Evolutionary conservation across 306 rosid genomes (phyloP).

Genomic region (Ziziphus jujuba): DNA sequence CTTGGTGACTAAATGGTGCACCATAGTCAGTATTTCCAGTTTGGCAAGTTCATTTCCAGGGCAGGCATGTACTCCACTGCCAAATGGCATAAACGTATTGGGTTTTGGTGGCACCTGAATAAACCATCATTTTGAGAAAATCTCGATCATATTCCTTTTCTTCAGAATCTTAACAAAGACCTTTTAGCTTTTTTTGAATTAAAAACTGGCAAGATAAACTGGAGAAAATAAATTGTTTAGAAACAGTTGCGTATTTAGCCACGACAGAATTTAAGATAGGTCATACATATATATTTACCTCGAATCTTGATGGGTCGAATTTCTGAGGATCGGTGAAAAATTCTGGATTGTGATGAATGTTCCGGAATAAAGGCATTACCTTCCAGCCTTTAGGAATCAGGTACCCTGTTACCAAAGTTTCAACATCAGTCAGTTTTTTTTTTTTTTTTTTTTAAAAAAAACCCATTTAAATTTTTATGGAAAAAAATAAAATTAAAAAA

Average conservation of each 20-base stretch:
- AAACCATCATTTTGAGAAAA: background rate
- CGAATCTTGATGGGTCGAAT: slow-evolving; percentile 86
- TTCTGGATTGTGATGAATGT: slow-evolving; percentile 85
- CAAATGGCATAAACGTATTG: slow-evolving; percentile 91
- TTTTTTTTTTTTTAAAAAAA: too few relatives aligned
- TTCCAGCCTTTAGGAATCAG: slow-evolving; percentile 96
- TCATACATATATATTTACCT: too few relatives aligned
- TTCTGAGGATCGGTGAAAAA: slow-evolving; percentile 69
- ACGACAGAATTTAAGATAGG: background rate
- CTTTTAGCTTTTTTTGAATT: too few relatives aligned
- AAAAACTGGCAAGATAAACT: too few relatives aligned
- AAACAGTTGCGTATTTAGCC: background rate
- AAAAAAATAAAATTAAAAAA: too few relatives aligned
- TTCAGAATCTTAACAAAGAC: too few relatives aligned
- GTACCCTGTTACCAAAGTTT: slow-evolving; percentile 60
- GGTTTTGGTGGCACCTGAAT: slow-evolving; percentile 78
- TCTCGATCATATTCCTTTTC: too few relatives aligned
- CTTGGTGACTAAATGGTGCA: slow-evolving; percentile 82
- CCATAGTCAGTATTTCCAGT: slow-evolving; percentile 75
- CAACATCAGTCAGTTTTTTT: background rate
- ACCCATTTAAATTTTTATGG: background rate
- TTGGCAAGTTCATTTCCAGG: slow-evolving; percentile 97
- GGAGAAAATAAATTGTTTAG: too few relatives aligned
- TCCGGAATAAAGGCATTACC: slow-evolving; percentile 93
- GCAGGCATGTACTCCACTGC: slow-evolving; percentile 88